Evolutionary conservation across 2,329 filamentous ascomycete genomes (phyloP).

Genomic region (Aspergillus novoparasiticus): DNA sequence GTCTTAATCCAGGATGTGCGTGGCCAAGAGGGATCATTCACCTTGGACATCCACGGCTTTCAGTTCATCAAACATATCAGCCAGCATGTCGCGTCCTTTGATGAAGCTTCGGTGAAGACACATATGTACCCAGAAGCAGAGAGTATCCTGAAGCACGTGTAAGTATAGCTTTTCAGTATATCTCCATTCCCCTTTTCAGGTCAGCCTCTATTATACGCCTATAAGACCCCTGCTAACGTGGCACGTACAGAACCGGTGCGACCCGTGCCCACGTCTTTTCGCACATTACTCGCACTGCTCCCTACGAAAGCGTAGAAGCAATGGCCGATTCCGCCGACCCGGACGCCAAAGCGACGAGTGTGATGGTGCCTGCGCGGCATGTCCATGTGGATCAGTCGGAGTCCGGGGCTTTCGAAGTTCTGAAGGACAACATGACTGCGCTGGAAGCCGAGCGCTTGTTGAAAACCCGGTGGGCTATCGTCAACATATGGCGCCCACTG

Average conservation of each 20-base stretch:
- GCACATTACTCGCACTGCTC: not conserved
- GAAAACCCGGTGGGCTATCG: conserved; percentile 4
- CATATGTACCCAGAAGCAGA: conserved; percentile 5
- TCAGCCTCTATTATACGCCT: not conserved
- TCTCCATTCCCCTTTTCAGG: not conserved
- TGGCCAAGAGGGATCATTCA: not conserved
- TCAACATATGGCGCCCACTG: conserved; percentile 12
- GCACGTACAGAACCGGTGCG: conserved; percentile 1
- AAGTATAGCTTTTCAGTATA: not conserved
- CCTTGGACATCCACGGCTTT: conserved; percentile 8
- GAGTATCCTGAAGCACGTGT: conserved; percentile 1
- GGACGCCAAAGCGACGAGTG: not conserved
- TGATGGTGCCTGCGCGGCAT: not conserved
- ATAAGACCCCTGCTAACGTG: not conserved
- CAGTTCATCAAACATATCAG: conserved; percentile 2
- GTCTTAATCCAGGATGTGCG: conserved; percentile 8
- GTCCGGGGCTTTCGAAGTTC: not conserved
- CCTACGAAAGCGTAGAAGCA: conserved; percentile 1
- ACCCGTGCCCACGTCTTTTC: conserved; percentile 7
- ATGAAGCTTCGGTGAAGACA: not conserved
- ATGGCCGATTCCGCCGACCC: not conserved
- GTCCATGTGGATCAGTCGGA: conserved; percentile 12
- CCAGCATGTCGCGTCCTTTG: not conserved
- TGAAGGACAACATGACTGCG: not conserved
- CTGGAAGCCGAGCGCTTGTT: conserved; percentile 1